These are phyloP conservation scores for Rubus parviflorus DNA, from an alignment of 306 rosid genomes.

Conservation along the genomic window DNA sequence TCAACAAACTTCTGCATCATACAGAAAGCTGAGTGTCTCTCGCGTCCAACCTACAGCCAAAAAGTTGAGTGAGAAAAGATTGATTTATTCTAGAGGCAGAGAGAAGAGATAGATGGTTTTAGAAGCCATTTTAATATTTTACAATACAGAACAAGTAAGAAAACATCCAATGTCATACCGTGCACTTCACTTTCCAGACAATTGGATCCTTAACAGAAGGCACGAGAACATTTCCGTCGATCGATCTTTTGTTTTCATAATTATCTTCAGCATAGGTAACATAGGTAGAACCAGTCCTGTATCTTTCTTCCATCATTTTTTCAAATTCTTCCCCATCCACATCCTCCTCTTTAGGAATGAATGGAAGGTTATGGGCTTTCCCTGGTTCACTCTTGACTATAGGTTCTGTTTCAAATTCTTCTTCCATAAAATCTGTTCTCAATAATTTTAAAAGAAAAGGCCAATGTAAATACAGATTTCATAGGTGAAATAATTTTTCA, in stretches of 20 bases:
- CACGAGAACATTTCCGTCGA: conserved; percentile 37
- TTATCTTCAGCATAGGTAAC: conserved; percentile 55
- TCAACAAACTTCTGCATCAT: conserved; percentile 96
- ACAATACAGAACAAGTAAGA: neutral
- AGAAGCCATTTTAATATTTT: neutral
- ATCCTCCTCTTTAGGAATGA: conserved; percentile 76
- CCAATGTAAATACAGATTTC: conserved; percentile 5
- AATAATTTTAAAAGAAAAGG: conserved; percentile 6
- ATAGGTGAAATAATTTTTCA: neutral
- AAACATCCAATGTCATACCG: conserved; percentile 45
- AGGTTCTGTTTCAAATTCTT: conserved; percentile 40
- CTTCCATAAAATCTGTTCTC: conserved; percentile 56
- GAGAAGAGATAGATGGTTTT: neutral
- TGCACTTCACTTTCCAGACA: conserved; percentile 95
- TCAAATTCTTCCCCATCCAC: conserved; percentile 80
- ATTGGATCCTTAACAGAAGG: conserved; percentile 46
- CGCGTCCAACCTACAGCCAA: conserved; percentile 82
- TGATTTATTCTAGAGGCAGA: neutral
- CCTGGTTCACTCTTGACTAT: conserved; percentile 35
- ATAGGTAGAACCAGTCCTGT: conserved; percentile 37
- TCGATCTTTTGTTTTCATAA: conserved; percentile 55
- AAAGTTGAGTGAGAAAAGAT: conserved; percentile 10
- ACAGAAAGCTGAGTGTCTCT: conserved; percentile 76
- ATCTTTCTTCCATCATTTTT: conserved; percentile 71
- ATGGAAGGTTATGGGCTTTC: conserved; percentile 44